Evolutionary conservation across 2,329 filamentous ascomycete genomes (phyloP).

Genomic region (Ceratocystis smalleyi): DNA sequence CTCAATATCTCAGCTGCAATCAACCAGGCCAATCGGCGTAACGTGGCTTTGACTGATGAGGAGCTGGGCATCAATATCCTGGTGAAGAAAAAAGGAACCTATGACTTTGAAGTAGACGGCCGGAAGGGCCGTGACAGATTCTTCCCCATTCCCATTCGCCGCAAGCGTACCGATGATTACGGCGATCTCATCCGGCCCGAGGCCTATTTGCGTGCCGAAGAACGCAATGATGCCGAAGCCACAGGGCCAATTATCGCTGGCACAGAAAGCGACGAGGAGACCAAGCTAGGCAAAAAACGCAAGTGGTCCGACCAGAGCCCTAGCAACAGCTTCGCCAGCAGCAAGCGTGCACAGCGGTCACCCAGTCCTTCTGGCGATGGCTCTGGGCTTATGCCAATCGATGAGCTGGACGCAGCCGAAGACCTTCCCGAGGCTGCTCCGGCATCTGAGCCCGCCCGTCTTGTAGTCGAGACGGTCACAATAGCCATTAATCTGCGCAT

Average conservation of each 20-base stretch:
- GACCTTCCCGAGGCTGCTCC: constrained; percentile 40
- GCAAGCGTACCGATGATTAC: constrained; percentile 74
- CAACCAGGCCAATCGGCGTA: constrained; percentile 69
- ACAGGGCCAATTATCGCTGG: constrained; percentile 9
- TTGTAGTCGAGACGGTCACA: constrained; percentile 47
- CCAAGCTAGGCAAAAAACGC: constrained; percentile 73
- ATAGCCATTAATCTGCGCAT: constrained; percentile 59
- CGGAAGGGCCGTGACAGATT: constrained; percentile 87
- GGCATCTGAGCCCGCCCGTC: constrained; percentile 46
- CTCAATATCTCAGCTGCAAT: constrained; percentile 77
- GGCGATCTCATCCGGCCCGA: constrained; percentile 87
- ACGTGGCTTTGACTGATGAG: constrained; percentile 71
- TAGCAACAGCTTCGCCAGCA: constrained; percentile 25
- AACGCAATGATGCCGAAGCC: constrained; percentile 56
- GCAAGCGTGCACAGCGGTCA: constrained; percentile 43
- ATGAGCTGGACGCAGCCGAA: constrained; percentile 44
- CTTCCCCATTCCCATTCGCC: constrained; percentile 71
- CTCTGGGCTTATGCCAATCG: constrained; percentile 27
- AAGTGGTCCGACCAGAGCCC: constrained; percentile 53
- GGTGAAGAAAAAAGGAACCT: constrained; percentile 73
- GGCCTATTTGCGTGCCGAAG: constrained; percentile 84
- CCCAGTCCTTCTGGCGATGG: constrained; percentile 31
- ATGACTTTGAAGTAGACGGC: constrained; percentile 80
- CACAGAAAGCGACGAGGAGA: constrained; percentile 40
- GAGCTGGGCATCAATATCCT: constrained; percentile 86